Base-by-base conservation (phyloP, 257 asterid species). In the Solanum paucissectum region DNA sequence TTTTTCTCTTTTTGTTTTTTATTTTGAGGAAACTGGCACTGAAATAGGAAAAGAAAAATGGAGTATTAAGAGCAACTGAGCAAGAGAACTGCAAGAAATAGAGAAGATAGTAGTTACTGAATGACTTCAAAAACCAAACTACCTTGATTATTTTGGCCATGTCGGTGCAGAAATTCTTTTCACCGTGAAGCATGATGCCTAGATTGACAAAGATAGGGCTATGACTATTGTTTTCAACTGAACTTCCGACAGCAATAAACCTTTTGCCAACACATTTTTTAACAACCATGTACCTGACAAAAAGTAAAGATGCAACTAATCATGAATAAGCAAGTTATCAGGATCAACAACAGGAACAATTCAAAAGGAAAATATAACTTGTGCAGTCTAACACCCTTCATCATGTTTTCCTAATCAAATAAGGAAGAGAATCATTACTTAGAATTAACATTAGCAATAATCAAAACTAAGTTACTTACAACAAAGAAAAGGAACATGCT, bases 141-240 rank as follows among this genome's bases (percentile, higher is more conserved):
- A 95, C 98, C 98, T 94, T 91, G 90, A 94, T 72, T 82, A 94
- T 88, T 87, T 93, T 91, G 87, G 93, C 91, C 87, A 95, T 93
- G 81, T 90, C 90, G 74, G 90, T 86, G 89, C 93, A 89, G 88
- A 89, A 90, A 87, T 89, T 92, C 90, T 92, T 88, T 90, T 93
- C 93, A 49, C 98, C 98, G 87, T 92, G 97, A 83, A 95, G 93
- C 95, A 94, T 88, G 93, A 94, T 75, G 52, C 98, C 98, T 79
- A 92, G 82, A 89, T 88, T 90, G 89, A 88, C 90, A 86, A 95
- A 95, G 88, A 94, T 91, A 49, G 90, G 92, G 88, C 92, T 83
- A 88, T 83, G 83, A 12, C 83, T 36, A 58, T 90, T 87, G 87
- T 76, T 87, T 90, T 86, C 68, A 14, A 90, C 87, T 86, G 89